These are phyloP conservation scores for Pyrenophora seminiperda DNA, from an alignment of 2,329 filamentous ascomycete species.

Conservation along the genomic window DNA sequence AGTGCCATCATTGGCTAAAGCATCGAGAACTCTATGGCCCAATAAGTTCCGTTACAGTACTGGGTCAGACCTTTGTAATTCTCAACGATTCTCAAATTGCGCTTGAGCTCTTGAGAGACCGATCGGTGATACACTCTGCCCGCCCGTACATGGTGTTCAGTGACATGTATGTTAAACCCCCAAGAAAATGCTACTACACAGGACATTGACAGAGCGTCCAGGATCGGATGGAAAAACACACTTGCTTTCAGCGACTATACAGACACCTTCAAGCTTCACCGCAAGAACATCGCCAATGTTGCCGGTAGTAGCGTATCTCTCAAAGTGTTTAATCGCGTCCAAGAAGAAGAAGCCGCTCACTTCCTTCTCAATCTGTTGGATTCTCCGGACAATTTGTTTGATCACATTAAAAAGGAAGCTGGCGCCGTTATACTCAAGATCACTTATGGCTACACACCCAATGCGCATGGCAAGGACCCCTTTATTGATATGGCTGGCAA, in stretches of 20 bases:
- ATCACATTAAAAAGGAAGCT: constrained; percentile 40
- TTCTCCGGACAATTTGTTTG: constrained; percentile 27
- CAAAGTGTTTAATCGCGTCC: constrained; percentile 32
- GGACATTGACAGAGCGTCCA: constrained; percentile 7
- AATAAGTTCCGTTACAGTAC: constrained; percentile 37
- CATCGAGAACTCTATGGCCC: constrained; percentile 48
- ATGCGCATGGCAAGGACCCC: no score
- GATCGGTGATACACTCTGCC: constrained; percentile 26
- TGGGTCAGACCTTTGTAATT: constrained; percentile 39
- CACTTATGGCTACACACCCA: constrained; percentile 52
- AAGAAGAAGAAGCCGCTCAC: constrained; percentile 37
- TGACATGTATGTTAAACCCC: constrained; percentile 26
- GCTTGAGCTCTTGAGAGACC: constrained; percentile 31
- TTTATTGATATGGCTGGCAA: constrained; percentile 50
- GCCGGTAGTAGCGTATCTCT: constrained; percentile 29
- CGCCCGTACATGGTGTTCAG: constrained; percentile 32
- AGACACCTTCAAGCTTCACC: constrained; percentile 31
- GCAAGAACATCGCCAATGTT: constrained; percentile 36
- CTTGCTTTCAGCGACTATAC: constrained; percentile 31
- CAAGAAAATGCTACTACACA: no score
- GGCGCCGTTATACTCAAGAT: constrained; percentile 37
- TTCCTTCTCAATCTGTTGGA: constrained; percentile 35
- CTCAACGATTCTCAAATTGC: constrained; percentile 37
- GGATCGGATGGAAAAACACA: constrained; percentile 35
- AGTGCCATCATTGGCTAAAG: constrained; percentile 53